Conservation (phyloP, 2,329 filamentous ascomycete genomes). For the Calonectria pauciramosa region DNA sequence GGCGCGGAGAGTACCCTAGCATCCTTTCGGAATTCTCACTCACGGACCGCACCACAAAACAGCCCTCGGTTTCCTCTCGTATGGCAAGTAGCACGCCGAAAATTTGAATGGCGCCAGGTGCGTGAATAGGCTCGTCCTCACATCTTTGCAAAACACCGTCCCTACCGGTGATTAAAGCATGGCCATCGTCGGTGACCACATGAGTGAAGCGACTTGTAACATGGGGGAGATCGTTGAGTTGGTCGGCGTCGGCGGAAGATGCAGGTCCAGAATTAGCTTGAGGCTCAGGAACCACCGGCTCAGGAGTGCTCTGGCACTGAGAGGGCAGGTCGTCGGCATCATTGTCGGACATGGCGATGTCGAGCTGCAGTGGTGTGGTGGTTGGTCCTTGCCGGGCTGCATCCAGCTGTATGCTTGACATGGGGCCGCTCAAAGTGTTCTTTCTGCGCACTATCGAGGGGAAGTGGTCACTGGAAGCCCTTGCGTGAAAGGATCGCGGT, state of each 20-base stretch:
- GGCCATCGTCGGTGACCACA: slow-evolving; percentile 80
- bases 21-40: slow-evolving; percentile 85
- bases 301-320: slow-evolving; percentile 3
- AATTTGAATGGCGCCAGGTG: slow-evolving; percentile 84
- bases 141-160: slow-evolving; percentile 82
- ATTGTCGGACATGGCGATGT: slow-evolving; percentile 49
- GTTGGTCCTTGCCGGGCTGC: slow-evolving; percentile 55
- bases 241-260: slow-evolving; percentile 16
- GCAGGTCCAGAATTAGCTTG: slow-evolving; percentile 32
- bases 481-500: slow-evolving; percentile 38
- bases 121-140: slow-evolving; percentile 92
- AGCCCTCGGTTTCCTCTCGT: slow-evolving; percentile 77
- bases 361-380: slow-evolving; percentile 50
- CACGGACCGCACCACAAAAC: slow-evolving; percentile 78
- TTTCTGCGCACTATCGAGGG: slow-evolving; percentile 46
- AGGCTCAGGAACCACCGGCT: neutral
- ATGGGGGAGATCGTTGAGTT: slow-evolving; percentile 57
- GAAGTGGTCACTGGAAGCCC: slow-evolving; percentile 37
- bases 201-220: slow-evolving; percentile 85
- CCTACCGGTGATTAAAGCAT: slow-evolving; percentile 85
- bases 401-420: slow-evolving; percentile 62
- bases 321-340: slow-evolving; percentile 49
- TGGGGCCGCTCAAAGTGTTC: slow-evolving; percentile 54
- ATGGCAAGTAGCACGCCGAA: slow-evolving; percentile 85
- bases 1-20: slow-evolving; percentile 81